Evolutionary conservation across 2,329 filamentous ascomycete species (phyloP), one percentile per base, ranked within the genome.

Genomic region (Epichloe hybrida): DNA sequence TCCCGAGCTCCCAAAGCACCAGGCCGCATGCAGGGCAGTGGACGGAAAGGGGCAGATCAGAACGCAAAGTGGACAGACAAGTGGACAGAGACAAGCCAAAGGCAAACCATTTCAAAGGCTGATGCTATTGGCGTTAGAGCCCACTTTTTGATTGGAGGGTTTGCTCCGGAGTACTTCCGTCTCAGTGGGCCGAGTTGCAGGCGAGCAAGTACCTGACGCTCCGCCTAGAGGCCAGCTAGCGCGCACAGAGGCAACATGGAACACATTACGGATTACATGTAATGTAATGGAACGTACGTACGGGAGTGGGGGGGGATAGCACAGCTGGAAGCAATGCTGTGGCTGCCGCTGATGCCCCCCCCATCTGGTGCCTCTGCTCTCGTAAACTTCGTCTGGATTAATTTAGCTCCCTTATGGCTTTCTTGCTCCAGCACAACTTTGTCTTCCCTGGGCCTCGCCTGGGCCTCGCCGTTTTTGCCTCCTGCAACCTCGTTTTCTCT

Each of bases 61-160:
- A 31, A 31, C 27, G 27, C 8, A 31, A 13, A 21, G 39, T 5
- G 17, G 39, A 21, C n/a, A 12, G 39, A 21, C n/a, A 12, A 41
- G n/a, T 13, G 39, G 20, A 13, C 9, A 21, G 39, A 41, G 39
- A 17, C 23, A 31, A 8, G 27, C 8, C 27, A 31, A 3, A 21
- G 20, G 20, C 20, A 21, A 21, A 20, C 20, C 20, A 20, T 3
- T 31, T 31, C 27, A 31, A 31, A 31, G 27, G 46, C 37, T 12
- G 21, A 15, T 31, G 17, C 27, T 47, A 17, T 41, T 37, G 38
- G 44, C 43, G 36, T 38, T 27, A 21, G 9, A 40, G 23, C 37
- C 50, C 46, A 41, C 46, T 49, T 52, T 51, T 46, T 7, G 4
- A 20, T 41, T 46, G 50, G 46, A 15, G 46, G 42, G 1, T 49